Conservation (phyloP, 441 rosid genomes). For the Erodium moschatum region DNA sequence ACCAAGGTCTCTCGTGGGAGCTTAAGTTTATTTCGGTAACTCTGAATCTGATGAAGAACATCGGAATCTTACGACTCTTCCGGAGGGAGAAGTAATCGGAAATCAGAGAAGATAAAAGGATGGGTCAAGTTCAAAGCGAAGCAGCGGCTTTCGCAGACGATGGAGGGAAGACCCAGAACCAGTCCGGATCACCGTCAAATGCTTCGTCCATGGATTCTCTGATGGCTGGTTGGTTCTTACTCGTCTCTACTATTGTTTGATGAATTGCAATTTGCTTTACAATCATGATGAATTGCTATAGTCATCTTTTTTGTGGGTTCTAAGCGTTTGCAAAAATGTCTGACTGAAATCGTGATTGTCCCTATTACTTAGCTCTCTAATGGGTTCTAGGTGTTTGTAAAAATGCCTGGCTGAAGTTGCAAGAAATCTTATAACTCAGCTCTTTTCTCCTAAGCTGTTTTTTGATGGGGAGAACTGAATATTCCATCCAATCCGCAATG, state of each 20-base stretch:
- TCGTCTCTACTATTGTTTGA: not conserved
- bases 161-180: conserved; percentile 17
- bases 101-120: conserved; percentile 16
- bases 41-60: too few relatives aligned
- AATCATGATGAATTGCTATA: too few relatives aligned
- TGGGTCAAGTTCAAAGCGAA: conserved; percentile 68
- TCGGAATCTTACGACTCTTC: too few relatives aligned
- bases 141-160: conserved; percentile 16
- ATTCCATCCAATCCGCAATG: not conserved
- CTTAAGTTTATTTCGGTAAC: too few relatives aligned
- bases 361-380: not conserved
- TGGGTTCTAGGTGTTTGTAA: conserved; percentile 19
- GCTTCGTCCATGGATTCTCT: conserved; percentile 43
- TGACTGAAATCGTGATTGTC: not conserved
- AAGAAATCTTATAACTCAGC: not conserved
- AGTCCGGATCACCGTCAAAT: conserved; percentile 17
- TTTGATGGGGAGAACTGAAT: not conserved
- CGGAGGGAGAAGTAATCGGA: not conserved
- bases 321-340: not conserved
- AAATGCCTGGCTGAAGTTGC: conserved; percentile 12
- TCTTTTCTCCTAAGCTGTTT: not conserved
- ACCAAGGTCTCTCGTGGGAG: too few relatives aligned
- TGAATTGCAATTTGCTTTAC: not conserved
- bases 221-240: conserved; percentile 41
- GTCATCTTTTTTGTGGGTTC: too few relatives aligned